These are phyloP conservation scores for Cladosporium austrohemisphaericum DNA, from an alignment of 2,329 filamentous ascomycete genomes.

Conservation along the genomic window DNA sequence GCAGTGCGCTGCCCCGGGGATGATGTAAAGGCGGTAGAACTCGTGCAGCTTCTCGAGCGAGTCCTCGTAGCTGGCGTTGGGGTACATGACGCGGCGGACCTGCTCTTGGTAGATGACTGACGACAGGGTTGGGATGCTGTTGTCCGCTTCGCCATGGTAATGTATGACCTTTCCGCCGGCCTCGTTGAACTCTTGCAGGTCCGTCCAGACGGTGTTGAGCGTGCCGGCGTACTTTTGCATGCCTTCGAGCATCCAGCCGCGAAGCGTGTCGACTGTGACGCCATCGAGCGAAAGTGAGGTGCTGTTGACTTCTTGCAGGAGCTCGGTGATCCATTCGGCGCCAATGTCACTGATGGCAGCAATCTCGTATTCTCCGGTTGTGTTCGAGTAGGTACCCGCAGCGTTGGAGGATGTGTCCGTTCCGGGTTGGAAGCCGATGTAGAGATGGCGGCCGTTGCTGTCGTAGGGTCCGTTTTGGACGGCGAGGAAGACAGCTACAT, in stretches of 20 bases:
- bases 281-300: constrained; percentile 35
- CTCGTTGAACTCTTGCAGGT: constrained; percentile 48
- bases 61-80: constrained; percentile 33
- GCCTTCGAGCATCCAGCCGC: constrained; percentile 51
- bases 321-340: constrained; percentile 41
- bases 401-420: constrained; percentile 14
- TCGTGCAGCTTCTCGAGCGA: constrained; percentile 35
- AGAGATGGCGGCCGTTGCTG: constrained; percentile 38
- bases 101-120: constrained; percentile 55
- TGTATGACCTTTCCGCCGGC: constrained; percentile 55
- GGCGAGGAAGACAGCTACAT: constrained; percentile 33
- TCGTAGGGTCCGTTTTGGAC: constrained; percentile 42
- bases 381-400: constrained; percentile 28
- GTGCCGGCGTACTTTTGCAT: constrained; percentile 48
- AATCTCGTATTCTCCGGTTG: constrained; percentile 30
- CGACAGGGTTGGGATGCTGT: constrained; percentile 50
- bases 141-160: constrained; percentile 56
- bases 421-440: constrained; percentile 35
- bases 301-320: constrained; percentile 38
- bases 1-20: constrained; percentile 54
- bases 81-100: constrained; percentile 51
- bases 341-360: constrained; percentile 30
- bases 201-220: constrained; percentile 52
- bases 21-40: constrained; percentile 53
- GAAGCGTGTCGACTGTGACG: constrained; percentile 54